Base-by-base conservation (phyloP, 2,329 filamentous ascomycete genomes). In the Fusarium fujikuroi region DNA sequence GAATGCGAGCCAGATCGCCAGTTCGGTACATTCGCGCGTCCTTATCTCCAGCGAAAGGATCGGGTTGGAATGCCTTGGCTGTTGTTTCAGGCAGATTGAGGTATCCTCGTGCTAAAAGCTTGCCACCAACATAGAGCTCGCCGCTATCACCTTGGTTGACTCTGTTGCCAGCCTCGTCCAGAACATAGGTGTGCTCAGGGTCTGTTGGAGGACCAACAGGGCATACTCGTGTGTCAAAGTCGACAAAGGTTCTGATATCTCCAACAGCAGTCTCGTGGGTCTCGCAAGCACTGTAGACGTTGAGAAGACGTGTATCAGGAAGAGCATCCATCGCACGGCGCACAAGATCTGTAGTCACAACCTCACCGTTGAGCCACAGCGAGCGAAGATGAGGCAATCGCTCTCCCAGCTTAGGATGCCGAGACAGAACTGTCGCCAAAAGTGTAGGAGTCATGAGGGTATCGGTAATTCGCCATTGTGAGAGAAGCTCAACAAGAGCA, bases 391-490 rank as follows among this genome's bases (percentile, higher is more conserved):
- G 82, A 12, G 92, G 90, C 14, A 95, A 85, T 46, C 89, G 87
- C 32, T 85, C 83, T 23, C 87, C 89, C 58, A 95, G 87, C 49
- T 91, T 86, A 12, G 91, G 85, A 79, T 94, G 91, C 47, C 92
- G 88, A 3, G 92, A 87, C 23, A 95, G 87, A 6, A 95, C 90
- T 4, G 93, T 92, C 32, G 93, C 91, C 50, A 95, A 85, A 19
- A 95, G 87, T 0, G 93, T 95, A 0, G 93, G 93, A 0, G 93
- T 95, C 92, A 95, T 95, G 60, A 95, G 87, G 21, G 93, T 95
- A 79, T 95, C 93, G 21, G 92, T 95, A 75, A 95, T 89, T 62
- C 86, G 85, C 78, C 91, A 90, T 21, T 87, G 83, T 1, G 89
- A 84, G 16, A 95, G 88, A 30, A 94, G 83, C 69, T 93, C 91